Evolutionary conservation across 441 rosid species (phyloP), one percentile per base, ranked within the genome.

Genomic region (Brassica hybrid): DNA sequence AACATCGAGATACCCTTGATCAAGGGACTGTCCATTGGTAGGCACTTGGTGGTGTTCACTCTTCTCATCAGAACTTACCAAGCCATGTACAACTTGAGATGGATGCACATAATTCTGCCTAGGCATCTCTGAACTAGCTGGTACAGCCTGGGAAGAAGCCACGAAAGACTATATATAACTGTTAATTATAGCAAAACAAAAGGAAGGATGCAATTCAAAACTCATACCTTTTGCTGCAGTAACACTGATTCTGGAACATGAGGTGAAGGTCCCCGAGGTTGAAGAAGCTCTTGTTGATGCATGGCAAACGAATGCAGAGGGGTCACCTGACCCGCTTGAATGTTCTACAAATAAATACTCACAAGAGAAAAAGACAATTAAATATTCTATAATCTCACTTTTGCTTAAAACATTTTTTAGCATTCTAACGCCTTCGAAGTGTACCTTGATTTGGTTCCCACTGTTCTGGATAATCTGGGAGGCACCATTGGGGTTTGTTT

Each of bases 241-340:
- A 84, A 85, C 65, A 75, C 56, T 32, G 82, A 61, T 54, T 90
- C 88, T 67, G 90, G 87, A 78, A 74, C 84, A 74, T 88, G 93
- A 79, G 92, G 74, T 67, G 85, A 92, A 76, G 89, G 84, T 73
- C 70, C 84, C 65, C 82, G 95, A 50, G 96, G 83, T 73, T 84
- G 86, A 83, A 90, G 84, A 69, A 82, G 77, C 78, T 88, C 94
- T 67, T 85, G 98, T 67, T 92, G 98, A 76, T 89, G 93, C 87
- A 92, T 88, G 80, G 88, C 71, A 74, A 83, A 89, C 34, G 99
- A 86, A 81, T 90, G 98, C 81, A 94, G 78, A 58, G 97, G 84
- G 74, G 89, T 78, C 83, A 92, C 76, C 84, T 90, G 97, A 72
- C 90, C 97, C 69, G 89, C 91, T 67, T 94, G 93, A 79, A 86